Conservation (phyloP, 163 green algal genomes). For the Chloromonas sp. region DNA sequence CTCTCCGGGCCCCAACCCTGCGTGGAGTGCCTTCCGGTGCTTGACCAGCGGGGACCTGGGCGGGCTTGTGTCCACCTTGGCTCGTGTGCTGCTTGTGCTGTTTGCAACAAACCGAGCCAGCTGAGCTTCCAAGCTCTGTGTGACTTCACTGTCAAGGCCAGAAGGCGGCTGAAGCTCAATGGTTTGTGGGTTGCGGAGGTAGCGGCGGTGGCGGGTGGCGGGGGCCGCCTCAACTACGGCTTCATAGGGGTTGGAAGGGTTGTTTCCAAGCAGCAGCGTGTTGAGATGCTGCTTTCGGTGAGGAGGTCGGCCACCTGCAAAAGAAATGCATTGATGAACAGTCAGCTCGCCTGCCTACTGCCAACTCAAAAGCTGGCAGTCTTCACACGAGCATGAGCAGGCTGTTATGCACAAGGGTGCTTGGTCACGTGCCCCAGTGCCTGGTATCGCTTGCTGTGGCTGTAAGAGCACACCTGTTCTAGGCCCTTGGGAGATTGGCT, state of each 20-base stretch:
- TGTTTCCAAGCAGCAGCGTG: neutral
- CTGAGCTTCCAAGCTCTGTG: constrained; percentile 11
- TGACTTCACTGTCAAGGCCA: constrained; percentile 7
- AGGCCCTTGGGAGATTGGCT: too few relatives aligned
- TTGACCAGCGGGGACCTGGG: constrained; percentile 4
- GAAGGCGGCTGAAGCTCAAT: constrained; percentile 20
- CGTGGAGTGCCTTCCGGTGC: neutral
- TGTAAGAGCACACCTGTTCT: too few relatives aligned
- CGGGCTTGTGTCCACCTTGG: neutral
- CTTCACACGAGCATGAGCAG: too few relatives aligned
- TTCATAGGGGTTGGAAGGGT: constrained; percentile 23
- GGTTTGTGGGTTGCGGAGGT: neutral
- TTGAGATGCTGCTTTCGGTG: constrained; percentile 5
- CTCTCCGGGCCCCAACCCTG: too few relatives aligned
- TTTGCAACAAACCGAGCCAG: neutral
- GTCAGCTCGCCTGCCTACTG: too few relatives aligned
- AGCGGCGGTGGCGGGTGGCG: constrained; percentile 10
- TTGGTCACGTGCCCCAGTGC: too few relatives aligned
- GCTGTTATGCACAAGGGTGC: too few relatives aligned
- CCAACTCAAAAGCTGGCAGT: too few relatives aligned
- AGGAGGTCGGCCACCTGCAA: too few relatives aligned
- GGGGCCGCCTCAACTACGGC: constrained; percentile 16
- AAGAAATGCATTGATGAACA: too few relatives aligned
- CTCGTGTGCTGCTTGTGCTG: neutral
- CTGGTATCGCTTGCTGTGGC: too few relatives aligned